Evolutionary conservation across 768 basidiomycete species (phyloP), one percentile per base, ranked within the genome.

Genomic region (Tylopilus sp.): DNA sequence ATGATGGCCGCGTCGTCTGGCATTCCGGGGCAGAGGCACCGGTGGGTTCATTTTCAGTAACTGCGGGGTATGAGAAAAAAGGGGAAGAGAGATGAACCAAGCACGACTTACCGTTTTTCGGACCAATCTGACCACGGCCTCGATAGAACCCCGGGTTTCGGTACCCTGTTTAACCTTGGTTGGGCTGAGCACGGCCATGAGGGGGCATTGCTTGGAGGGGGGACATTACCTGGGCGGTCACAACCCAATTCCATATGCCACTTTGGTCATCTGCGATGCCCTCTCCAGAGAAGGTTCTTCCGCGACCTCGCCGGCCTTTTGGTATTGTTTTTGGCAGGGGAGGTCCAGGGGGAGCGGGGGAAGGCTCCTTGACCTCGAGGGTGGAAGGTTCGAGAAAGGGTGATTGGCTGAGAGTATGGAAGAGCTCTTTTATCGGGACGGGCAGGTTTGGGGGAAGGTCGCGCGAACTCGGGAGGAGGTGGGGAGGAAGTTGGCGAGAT

Each of bases 151-250:
- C 59, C 84, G 78, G 49, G 79, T 82, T 72, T 92, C 89, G 7
- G 87, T 87, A 9, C 90, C 90, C 58, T 90, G 86, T 64, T 90
- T 93, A 44, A 93, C 88, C 86, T 88, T 18, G 54, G 15, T 48
- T 43, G 20, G 38, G 38, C 53, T 53, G 47, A 55, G 22, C 9
- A 17, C 40, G 6, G 18, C 47, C 1, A 18, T 5, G 13, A 15
- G 21, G 4, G n/a, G 13, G 22, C 9, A 12, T 12, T 28, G n/a
- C 1, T 1, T 10, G n/a, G 33, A n/a, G 21, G 30, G 12, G 11
- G 6, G 40, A 46, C 53, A 67, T 28, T 50, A 85, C 88, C 75
- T 91, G 87, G 4, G 84, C 88, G 51, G 83, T 72, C 12, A 91
- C 71, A 15, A 85, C 70, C 89, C 90, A 91, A 52, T 71, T 78